These are phyloP conservation scores for Manihot esculenta DNA, from an alignment of 441 rosid species.

Conservation along the genomic window DNA sequence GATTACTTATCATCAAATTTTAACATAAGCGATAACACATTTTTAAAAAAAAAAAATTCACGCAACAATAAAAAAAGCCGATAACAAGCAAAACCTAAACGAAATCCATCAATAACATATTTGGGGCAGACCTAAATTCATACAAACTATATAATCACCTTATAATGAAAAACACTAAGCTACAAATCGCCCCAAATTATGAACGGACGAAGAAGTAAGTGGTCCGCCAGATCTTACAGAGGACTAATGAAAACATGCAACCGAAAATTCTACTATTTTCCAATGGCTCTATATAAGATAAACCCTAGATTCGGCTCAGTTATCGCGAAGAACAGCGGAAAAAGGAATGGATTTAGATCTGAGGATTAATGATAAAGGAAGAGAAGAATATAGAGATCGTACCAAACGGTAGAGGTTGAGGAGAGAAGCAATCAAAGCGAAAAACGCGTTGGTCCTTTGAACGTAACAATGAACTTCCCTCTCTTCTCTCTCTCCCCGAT, in stretches of 20 bases:
- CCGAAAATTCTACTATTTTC: neutral
- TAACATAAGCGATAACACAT: neutral
- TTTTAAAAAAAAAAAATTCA: neutral
- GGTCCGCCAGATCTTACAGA: neutral
- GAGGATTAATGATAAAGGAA: neutral
- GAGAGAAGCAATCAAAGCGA: neutral
- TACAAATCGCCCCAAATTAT: neutral
- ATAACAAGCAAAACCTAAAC: neutral
- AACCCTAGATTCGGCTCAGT: constrained; percentile 13
- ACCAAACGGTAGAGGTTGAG: constrained; percentile 24
- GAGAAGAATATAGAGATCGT: constrained; percentile 22
- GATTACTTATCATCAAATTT: neutral
- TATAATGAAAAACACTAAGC: neutral
- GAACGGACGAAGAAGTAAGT: no score
- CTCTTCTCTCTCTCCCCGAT: neutral
- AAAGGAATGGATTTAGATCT: constrained; percentile 17
- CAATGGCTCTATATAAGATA: constrained; percentile 2
- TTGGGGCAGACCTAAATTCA: neutral
- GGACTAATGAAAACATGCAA: constrained; percentile 8
- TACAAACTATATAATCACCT: neutral
- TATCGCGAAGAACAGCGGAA: neutral
- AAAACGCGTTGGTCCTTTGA: constrained; percentile 1
- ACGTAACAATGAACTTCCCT: neutral
- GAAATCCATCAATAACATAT: neutral
- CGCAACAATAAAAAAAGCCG: neutral